Conservation (phyloP, 371 early-diverging fungal species). For the Rhizoclosmatium hyalinum region DNA sequence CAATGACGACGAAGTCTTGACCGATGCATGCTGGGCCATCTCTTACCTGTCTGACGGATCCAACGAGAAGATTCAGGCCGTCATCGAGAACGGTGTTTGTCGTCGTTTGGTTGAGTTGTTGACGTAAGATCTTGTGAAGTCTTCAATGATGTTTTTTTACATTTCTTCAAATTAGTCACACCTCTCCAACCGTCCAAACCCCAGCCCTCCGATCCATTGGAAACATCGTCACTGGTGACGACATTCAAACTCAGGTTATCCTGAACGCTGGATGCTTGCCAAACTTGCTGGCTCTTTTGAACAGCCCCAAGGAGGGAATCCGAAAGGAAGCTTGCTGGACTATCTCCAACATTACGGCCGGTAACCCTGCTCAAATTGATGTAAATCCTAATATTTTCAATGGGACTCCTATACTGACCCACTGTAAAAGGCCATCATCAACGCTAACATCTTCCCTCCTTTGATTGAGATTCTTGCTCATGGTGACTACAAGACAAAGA, state of each 20-base stretch:
- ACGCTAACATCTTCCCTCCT: slow-evolving; percentile 92
- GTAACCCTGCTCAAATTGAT: slow-evolving; percentile 94
- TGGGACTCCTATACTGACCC: not conserved
- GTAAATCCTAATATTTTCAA: slow-evolving; percentile 36
- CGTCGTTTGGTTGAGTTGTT: slow-evolving; percentile 93
- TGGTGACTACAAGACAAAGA: slow-evolving; percentile 97
- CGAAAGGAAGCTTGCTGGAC: slow-evolving; percentile 99
- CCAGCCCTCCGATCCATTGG: slow-evolving; percentile 98
- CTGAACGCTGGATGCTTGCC: slow-evolving; percentile 89
- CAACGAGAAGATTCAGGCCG: slow-evolving; percentile 95
- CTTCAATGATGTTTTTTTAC: not conserved
- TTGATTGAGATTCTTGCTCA: slow-evolving; percentile 86
- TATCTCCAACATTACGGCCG: slow-evolving; percentile 99
- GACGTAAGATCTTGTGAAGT: slow-evolving; percentile 50
- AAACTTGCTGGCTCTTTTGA: slow-evolving; percentile 82
- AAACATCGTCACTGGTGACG: slow-evolving; percentile 99
- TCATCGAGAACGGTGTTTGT: slow-evolving; percentile 94
- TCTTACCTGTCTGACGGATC: slow-evolving; percentile 97
- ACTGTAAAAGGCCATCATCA: slow-evolving; percentile 74
- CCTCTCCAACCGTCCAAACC: slow-evolving; percentile 87
- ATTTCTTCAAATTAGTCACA: slow-evolving; percentile 55
- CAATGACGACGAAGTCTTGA: slow-evolving; percentile 94
- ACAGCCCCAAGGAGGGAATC: slow-evolving; percentile 89
- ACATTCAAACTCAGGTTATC: slow-evolving; percentile 95
- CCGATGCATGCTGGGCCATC: slow-evolving; percentile 99